Evolutionary conservation across 345 rosid genomes (phyloP), one percentile per base, ranked within the genome.

Genomic region (Eucalyptus erythrocorys): DNA sequence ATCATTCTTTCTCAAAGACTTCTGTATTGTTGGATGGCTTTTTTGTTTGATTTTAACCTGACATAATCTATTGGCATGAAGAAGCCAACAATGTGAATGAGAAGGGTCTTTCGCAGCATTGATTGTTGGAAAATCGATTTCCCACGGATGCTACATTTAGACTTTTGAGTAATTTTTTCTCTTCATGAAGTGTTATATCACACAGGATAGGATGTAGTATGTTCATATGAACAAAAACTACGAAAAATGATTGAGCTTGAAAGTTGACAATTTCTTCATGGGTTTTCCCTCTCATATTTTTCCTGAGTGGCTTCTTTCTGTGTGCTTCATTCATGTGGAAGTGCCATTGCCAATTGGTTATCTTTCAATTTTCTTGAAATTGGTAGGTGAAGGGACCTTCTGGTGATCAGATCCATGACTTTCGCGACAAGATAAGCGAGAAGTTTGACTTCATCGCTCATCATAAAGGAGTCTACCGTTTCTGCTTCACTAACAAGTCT

Each of bases 401-500:
- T 5, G 93, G 95, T 80, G 94, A 94, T 57, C 98, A 93, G 89
- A 86, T 94, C 86, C 93, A 94, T 30, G 96, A 96, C 89, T 91
- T 91, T 22, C 97, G 92, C 32, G 94, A 94, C 89, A 96, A 92
- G 92, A 93, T 89, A 80, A 96, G 96, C 32, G 96, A 96, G 91
- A 96, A 95, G 86, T 92, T 93, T 64, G 94, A 96, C 88, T 96
- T 95, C 81, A 90, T 91, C 87, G 94, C 95, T 84, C 94, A 81
- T 86, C 93, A 92, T 30, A 96, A 91, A 89, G 98, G 97, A 88
- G 92, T 96, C 22, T 94, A 96, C 79, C 95, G 89, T 15, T 96
- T 96, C 91, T 96, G 97, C 91, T 96, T 96, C 91, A 89, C 93
- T 47, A 96, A 96, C 92, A 95, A 90, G 91, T 95, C 98, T 71